These are phyloP conservation scores for Beauveria bassiana DNA, from an alignment of 2,329 filamentous ascomycete species.

Conservation along the genomic window DNA sequence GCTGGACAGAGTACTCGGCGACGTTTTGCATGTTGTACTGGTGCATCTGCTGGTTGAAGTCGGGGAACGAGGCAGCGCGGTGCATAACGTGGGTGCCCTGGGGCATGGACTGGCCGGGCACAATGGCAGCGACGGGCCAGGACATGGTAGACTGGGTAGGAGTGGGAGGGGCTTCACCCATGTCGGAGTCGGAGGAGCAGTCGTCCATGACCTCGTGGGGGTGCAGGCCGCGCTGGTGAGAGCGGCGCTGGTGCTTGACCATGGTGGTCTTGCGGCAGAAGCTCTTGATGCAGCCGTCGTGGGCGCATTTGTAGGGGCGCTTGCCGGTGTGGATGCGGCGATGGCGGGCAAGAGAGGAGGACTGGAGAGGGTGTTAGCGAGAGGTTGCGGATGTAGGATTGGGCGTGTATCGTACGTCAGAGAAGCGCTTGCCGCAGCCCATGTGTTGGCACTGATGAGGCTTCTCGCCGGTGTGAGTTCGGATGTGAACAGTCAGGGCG, in stretches of 20 bases:
- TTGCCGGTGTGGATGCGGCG: conserved; percentile 60
- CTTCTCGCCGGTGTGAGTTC: conserved; percentile 65
- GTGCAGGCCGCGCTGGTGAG: conserved; percentile 51
- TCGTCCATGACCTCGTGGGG: conserved; percentile 47
- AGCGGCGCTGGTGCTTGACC: conserved; percentile 58
- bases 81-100: conserved; percentile 34
- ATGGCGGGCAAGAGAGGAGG: conserved; percentile 57
- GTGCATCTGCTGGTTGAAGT: conserved; percentile 43
- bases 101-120: conserved; percentile 29
- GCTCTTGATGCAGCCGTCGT: conserved; percentile 57
- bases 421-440: conserved; percentile 61
- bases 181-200: conserved; percentile 48
- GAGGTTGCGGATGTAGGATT: neutral
- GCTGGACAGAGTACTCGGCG: conserved; percentile 36
- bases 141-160: conserved; percentile 43
- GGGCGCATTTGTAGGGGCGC: conserved; percentile 55
- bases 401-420: conserved; percentile 47
- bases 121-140: conserved; percentile 40
- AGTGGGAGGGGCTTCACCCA: conserved; percentile 51
- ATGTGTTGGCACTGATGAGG: conserved; percentile 60
- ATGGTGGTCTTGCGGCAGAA: conserved; percentile 67
- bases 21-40: conserved; percentile 33
- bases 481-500: conserved; percentile 61
- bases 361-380: conserved; percentile 32
- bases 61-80: conserved; percentile 45